Base-by-base conservation (phyloP, 2,329 filamentous ascomycete species). In the Talaromyces marneffei region DNA sequence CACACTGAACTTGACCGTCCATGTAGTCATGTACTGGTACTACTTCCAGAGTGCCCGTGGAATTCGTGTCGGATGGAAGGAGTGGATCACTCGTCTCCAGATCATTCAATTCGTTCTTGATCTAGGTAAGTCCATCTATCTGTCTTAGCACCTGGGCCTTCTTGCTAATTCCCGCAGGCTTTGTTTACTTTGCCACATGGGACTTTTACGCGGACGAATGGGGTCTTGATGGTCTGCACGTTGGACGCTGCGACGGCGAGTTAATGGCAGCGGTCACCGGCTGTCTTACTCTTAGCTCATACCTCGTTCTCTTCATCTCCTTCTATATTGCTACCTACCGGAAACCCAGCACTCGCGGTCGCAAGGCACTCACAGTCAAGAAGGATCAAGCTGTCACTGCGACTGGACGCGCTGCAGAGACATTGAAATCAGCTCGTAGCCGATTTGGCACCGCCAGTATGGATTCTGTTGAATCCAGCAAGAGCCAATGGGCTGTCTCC, bases 11-110 rank as follows among this genome's bases (percentile, higher is more conserved):
- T 79, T 96, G 70, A 86, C 85, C 65, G 91, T 96, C 57, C 91
- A 96, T 79, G 91, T 96, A 62, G 88, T 96, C 76, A 96, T 96
- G 91, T 96, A 96, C 87, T 96, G 91, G 91, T 96, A 96, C 86
- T 96, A 96, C 85, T 96, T 96, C 86, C 91, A 96, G 83, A 91
- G 89, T 72, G 91, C 92, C 57, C 90, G 92, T 69, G 92, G 92
- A 69, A 85, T 96, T 77, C 87, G 87, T 72, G 91, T 96, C 78
- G 95, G 91, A 91, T 96, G 92, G 92, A 96, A 96, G 87, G 90
- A 96, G 80, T 96, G 92, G 89, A 92, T 96, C 73, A 96, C 92
- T 68, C 88, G 91, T 72, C 87, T 96, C 71, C 92, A 96, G 79
- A 96, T 96, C 77, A 86, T 88, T 70, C 92, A 96, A 77, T 96